Percentiles rank a stretch among this genome's conserved stretches.
These are phyloP conservation scores for Globisporangium barbulae DNA, from an alignment of 352 stramenopile genomes.

Conservation along the genomic window DNA sequence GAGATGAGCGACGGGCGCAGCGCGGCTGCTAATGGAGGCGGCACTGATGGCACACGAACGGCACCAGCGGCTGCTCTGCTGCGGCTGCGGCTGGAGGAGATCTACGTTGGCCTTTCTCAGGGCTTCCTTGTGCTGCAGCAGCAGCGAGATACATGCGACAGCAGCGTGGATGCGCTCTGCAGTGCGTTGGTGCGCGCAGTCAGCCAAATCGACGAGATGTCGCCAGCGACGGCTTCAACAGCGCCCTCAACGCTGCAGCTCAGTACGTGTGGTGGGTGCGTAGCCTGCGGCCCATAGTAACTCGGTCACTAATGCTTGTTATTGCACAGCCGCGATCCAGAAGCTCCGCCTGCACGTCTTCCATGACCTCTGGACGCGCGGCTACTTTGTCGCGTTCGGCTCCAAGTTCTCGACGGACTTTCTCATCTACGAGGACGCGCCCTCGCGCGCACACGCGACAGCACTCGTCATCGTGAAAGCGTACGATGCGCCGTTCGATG, in stretches of 20 bases:
- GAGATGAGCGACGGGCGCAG: not conserved
- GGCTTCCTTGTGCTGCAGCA: constrained; percentile 8
- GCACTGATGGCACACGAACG: no score
- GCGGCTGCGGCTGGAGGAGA: constrained; percentile 14
- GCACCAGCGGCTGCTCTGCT: not conserved
- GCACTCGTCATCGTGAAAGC: constrained; percentile 52
- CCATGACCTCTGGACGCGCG: constrained; percentile 56
- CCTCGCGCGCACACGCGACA: constrained; percentile 38
- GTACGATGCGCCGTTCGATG: constrained; percentile 36
- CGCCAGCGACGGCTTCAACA: not conserved
- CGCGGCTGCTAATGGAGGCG: not conserved
- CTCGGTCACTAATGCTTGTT: no score
- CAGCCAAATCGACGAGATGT: not conserved
- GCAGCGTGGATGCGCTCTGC: not conserved
- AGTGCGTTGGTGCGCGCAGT: not conserved
- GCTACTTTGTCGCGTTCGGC: constrained; percentile 63
- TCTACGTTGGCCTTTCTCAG: constrained; percentile 13
- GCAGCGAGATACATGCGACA: not conserved
- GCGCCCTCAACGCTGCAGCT: not conserved
- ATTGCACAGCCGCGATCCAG: constrained; percentile 18
- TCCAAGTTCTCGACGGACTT: constrained; percentile 86
- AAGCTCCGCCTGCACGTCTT: constrained; percentile 47
- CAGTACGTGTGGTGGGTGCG: not conserved
- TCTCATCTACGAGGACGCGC: constrained; percentile 61
- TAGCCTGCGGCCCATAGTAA: not conserved